Evolutionary conservation across 352 stramenopile species (phyloP).

Genomic region (Phytopythium vexans): DNA sequence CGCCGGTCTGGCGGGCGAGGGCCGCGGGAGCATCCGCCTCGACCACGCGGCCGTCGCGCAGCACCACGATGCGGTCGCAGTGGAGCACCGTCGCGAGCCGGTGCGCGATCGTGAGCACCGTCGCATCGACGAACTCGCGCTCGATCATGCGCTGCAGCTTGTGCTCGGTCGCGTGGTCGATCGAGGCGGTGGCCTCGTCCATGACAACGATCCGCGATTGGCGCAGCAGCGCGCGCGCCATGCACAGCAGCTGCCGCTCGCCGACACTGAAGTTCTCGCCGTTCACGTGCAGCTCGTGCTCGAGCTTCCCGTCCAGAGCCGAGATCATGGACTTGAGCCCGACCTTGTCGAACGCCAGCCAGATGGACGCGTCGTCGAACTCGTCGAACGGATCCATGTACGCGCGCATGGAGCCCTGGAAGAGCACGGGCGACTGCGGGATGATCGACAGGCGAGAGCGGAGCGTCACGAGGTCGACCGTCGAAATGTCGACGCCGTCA

Average conservation of each 20-base stretch:
- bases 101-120: constrained; percentile 94
- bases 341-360: constrained; percentile 56
- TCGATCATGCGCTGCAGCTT: constrained; percentile 73
- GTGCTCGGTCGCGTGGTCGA: constrained; percentile 54
- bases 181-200: constrained; percentile 90
- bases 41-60: constrained; percentile 74
- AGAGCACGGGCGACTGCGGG: constrained; percentile 83
- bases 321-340: constrained; percentile 42
- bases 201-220: constrained; percentile 89
- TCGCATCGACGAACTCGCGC: constrained; percentile 81
- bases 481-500: constrained; percentile 70
- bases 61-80: constrained; percentile 85
- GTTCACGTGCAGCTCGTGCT: constrained; percentile 39
- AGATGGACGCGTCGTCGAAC: constrained; percentile 66
- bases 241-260: constrained; percentile 90
- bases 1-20: constrained; percentile 3
- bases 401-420: constrained; percentile 80
- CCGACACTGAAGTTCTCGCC: constrained; percentile 56
- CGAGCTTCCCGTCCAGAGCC: constrained; percentile 15
- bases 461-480: constrained; percentile 21
- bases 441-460: constrained; percentile 31
- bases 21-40: constrained; percentile 82
- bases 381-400: constrained; percentile 90
- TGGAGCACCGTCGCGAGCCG: constrained; percentile 89
- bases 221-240: constrained; percentile 87